Evolutionary conservation across 495 filamentous ascomycete genomes (phyloP).

Genomic region (Lichenothelia convexa): DNA sequence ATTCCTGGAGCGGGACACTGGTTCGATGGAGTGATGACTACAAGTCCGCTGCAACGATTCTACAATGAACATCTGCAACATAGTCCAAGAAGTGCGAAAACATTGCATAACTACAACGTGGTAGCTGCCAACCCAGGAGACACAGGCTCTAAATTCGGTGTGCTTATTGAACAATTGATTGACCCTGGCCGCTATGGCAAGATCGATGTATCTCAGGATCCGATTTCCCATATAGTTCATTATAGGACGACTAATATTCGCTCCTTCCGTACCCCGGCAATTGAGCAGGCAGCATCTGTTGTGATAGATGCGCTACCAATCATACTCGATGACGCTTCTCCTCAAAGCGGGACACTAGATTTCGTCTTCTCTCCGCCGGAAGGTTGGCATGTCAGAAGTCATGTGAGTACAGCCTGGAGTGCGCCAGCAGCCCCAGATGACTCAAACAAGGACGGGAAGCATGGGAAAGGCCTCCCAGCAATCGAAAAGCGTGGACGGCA

Average conservation of each 20-base stretch:
- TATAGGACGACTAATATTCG: too few species aligned
- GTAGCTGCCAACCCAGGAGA: conserved; percentile 30
- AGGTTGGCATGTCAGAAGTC: too few species aligned
- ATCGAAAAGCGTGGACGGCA: conserved; percentile 25
- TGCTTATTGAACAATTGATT: conserved; percentile 29
- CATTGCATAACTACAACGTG: conserved; percentile 26
- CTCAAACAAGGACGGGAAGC: too few species aligned
- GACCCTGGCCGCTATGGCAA: conserved; percentile 25
- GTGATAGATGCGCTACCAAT: background rate
- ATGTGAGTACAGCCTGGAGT: too few species aligned
- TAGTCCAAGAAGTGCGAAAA: background rate
- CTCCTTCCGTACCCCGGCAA: background rate
- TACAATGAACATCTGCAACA: conserved; percentile 18
- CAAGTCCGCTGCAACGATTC: conserved; percentile 23
- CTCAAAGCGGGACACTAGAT: too few species aligned
- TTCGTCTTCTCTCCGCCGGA: too few species aligned
- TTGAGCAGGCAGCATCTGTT: background rate
- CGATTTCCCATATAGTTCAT: background rate
- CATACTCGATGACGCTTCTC: too few species aligned
- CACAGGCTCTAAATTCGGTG: conserved; percentile 31
- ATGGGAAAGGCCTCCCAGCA: background rate
- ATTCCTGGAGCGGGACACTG: conserved; percentile 32
- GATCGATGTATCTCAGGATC: conserved; percentile 9
- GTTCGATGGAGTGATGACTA: conserved; percentile 29
- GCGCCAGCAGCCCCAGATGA: too few species aligned